Evolutionary conservation across 1,284 basidiomycete species (phyloP), one percentile per base, ranked within the genome.

Genomic region (Xerocomus minutiporus): DNA sequence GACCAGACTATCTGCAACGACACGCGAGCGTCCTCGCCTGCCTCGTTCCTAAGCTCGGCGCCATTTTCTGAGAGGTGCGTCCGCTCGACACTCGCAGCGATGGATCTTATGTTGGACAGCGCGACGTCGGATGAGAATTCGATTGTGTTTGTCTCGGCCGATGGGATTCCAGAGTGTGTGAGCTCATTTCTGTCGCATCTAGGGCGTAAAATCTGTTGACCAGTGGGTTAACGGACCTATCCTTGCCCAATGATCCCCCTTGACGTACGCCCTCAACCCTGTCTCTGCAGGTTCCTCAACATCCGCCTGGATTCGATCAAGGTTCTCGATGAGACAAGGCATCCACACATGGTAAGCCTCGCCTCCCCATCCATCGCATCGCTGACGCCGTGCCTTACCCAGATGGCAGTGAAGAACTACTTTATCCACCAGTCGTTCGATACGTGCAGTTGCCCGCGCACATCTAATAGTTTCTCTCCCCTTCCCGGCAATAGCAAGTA

Each of bases 341-440:
- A 98, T 73, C 97, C 97, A 23, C 97, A 99, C 71, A 97, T 99
- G 94, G 97, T 94, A 56, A 65, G 66, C 42, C 31, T 13, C 9
- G 32, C 8, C 20, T 20, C 20, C 20, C 20, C 20, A 20, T 20
- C 8, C 23, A 25, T 11, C 41, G 23, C 26, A 46, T 31, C 32
- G 25, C 47, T 20, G 20, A 20, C 20, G 20, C 35, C 46, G 29
- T 51, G 11, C 35, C 7, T 8, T 17, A 15, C 46, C 54, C 64
- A 99, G 96, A 93, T 97, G 84, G 94, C 97, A 0, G 95, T 99
- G 45, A 97, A 96, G 75, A 99, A 97, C 69, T 96, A 93, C 67
- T 99, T 99, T 70, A 99, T 99, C 64, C 88, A 54, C 97, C 94
- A 3, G 97, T 99, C 12, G 95, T 99, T 36, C 86, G 97, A 61